These are phyloP conservation scores for Filobasidium floriforme DNA, from an alignment of 768 basidiomycete species.

Conservation along the genomic window DNA sequence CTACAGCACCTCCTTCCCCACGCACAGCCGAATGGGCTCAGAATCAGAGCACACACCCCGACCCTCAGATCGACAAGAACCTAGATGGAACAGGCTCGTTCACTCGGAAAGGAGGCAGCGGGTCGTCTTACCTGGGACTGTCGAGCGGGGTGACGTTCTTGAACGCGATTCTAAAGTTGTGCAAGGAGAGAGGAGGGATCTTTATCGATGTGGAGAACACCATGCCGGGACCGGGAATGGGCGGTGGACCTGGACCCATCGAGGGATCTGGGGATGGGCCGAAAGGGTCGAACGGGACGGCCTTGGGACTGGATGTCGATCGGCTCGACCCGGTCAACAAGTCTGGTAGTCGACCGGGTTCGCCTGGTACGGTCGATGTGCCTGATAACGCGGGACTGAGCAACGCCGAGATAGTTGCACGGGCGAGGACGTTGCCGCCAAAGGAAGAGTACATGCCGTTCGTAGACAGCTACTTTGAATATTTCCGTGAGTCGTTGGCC, in stretches of 20 bases:
- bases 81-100: conserved; percentile 17
- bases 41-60: conserved; percentile 11
- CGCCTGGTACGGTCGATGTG: neutral
- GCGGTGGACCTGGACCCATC: neutral
- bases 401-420: neutral
- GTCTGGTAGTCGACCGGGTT: neutral
- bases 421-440: conserved; percentile 16
- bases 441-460: conserved; percentile 20
- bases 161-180: conserved; percentile 22
- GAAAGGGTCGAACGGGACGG: too few species aligned
- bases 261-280: neutral
- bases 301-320: too few species aligned
- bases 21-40: neutral
- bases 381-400: neutral
- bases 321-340: neutral
- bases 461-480: conserved; percentile 24
- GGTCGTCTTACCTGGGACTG: conserved; percentile 20
- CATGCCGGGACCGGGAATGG: neutral
- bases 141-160: conserved; percentile 27
- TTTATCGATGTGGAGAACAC: conserved; percentile 8
- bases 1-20: too few species aligned
- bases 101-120: conserved; percentile 4
- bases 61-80: conserved; percentile 13
- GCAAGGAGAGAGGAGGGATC: conserved; percentile 8
- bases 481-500: conserved; percentile 24